Percentiles rank a stretch among this genome's conserved stretches.
Evolutionary conservation across 2,329 filamentous ascomycete genomes (phyloP).

Genomic region (Epichloe aotearoae): DNA sequence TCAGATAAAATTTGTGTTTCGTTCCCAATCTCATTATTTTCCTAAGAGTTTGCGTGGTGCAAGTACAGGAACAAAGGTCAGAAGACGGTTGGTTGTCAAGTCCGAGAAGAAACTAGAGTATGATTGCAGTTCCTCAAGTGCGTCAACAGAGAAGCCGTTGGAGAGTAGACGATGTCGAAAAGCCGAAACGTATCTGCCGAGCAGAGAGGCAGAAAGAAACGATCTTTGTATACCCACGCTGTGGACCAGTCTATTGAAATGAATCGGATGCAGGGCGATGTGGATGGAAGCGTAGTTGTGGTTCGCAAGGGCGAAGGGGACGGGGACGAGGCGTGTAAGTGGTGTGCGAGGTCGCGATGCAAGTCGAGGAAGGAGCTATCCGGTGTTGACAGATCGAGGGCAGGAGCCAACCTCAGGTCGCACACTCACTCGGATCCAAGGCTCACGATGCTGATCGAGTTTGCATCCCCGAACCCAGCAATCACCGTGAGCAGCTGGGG

Average conservation of each 20-base stretch:
- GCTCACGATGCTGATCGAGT: background rate
- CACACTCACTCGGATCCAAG: background rate
- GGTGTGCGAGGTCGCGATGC: conserved; percentile 1
- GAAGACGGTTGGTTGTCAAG: background rate
- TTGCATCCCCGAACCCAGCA: background rate
- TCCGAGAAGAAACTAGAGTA: background rate
- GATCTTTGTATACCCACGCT: background rate
- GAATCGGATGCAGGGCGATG: background rate
- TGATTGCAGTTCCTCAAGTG: background rate
- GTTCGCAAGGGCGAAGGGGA: background rate
- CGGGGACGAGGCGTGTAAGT: conserved; percentile 4
- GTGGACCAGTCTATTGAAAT: background rate
- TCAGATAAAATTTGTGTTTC: background rate
- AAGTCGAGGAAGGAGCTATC: conserved; percentile 4
- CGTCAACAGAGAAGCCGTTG: background rate
- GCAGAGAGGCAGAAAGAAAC: background rate
- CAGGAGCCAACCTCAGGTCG: background rate
- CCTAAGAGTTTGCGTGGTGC: conserved; percentile 1
- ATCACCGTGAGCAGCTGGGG: background rate
- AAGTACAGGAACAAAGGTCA: background rate
- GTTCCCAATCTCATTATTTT: background rate
- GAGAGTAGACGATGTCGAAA: background rate
- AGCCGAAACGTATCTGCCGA: background rate
- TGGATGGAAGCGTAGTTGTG: background rate
- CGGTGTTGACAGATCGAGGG: background rate